Evolutionary conservation across 2,329 filamentous ascomycete genomes (phyloP), one percentile per base, ranked within the genome.

Genomic region (Fusarium sp.): DNA sequence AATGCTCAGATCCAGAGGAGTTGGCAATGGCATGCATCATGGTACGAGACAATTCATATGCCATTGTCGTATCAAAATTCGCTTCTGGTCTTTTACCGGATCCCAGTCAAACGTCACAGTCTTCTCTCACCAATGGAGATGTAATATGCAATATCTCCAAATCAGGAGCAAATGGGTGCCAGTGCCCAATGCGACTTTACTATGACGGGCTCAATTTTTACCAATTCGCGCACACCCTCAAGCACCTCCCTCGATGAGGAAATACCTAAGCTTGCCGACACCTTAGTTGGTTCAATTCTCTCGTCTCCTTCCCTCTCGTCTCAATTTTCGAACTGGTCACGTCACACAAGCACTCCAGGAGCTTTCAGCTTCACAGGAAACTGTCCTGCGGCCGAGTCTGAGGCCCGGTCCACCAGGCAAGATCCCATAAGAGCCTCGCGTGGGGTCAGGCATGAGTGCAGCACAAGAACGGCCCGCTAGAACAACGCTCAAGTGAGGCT

Each of bases 391-490:
- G 58, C 66, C 73, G 54, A 66, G 66, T 38, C 35, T 63, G 54
- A 63, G 65, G 60, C 69, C 71, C 58, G 73, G 73, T 77, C 72
- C 66, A 63, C 56, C 54, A 64, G 61, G 67, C 64, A 77, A 75
- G 57, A 61, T 39, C 63, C 62, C 47, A 26, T 52, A 66, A 61
- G 63, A 69, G 70, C 73, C 69, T 73, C 66, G 69, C 74, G 71
- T 77, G 76, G 75, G 75, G 76, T 79, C 73, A 74, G 77, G 77
- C 77, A 79, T 74, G 72, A 79, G 70, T 76, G 77, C 77, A 79
- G 77, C 66, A 77, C 63, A 69, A 51, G 52, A 55, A 58, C 42
- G 64, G 69, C 54, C 57, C 54, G 47, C 70, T 73, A 66, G 56
- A 45, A 48, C 49, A 55, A 41, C 15, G 44, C 47, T 70, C 65